Percentiles rank a stretch among this genome's conserved stretches.
These are phyloP conservation scores for Chrysophaeum taylorii DNA, from an alignment of 352 stramenopile species.

Conservation along the genomic window DNA sequence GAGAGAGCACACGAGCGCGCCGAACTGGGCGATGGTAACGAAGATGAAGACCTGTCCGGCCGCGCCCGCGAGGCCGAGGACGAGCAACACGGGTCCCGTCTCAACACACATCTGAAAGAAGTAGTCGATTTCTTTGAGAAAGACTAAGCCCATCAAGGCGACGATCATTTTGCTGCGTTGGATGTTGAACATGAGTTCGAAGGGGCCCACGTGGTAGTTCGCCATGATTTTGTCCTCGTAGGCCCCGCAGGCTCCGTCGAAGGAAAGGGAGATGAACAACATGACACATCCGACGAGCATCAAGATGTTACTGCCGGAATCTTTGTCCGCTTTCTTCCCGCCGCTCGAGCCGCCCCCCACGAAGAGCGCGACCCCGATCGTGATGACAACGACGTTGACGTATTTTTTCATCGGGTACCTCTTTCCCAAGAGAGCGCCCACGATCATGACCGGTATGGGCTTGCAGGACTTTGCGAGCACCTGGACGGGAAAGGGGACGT, in stretches of 20 bases:
- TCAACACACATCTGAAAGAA: constrained; percentile 63
- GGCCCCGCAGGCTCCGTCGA: constrained; percentile 71
- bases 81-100: constrained; percentile 59
- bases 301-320: constrained; percentile 25
- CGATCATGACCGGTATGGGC: constrained; percentile 78
- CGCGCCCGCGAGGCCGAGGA: constrained; percentile 60
- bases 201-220: constrained; percentile 68
- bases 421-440: constrained; percentile 69
- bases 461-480: constrained; percentile 74
- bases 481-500: constrained; percentile 61
- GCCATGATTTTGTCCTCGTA: constrained; percentile 82
- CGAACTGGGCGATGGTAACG: constrained; percentile 70
- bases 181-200: constrained; percentile 83
- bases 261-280: constrained; percentile 72
- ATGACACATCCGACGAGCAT: constrained; percentile 62
- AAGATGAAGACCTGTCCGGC: constrained; percentile 62
- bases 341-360: constrained; percentile 35
- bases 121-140: constrained; percentile 61
- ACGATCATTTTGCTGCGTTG: constrained; percentile 71
- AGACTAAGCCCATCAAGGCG: constrained; percentile 52
- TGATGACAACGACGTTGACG: constrained; percentile 70
- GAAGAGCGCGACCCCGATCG: constrained; percentile 56
- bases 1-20: constrained; percentile 66
- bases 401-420: constrained; percentile 70
- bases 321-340: constrained; percentile 30